Evolutionary conservation across 768 basidiomycete genomes (phyloP).

Genomic region (Leccinum subgranulosum): DNA sequence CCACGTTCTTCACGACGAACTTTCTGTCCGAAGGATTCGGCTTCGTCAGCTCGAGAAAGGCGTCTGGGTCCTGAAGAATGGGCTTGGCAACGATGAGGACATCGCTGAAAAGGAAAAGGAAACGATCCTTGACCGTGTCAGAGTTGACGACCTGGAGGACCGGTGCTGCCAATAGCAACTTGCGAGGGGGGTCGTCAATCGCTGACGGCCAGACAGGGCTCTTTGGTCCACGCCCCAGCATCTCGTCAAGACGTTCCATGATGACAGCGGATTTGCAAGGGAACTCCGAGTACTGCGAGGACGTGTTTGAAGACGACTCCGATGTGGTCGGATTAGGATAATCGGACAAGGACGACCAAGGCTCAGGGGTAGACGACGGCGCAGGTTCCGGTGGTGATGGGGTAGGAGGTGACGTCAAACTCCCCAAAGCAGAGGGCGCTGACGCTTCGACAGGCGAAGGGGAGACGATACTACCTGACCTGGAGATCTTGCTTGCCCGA

Average conservation of each 20-base stretch:
- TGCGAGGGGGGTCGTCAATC: slow-evolving; percentile 85
- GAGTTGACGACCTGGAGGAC: slow-evolving; percentile 92
- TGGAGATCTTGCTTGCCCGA: slow-evolving; percentile 34
- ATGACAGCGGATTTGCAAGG: slow-evolving; percentile 49
- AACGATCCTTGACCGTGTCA: slow-evolving; percentile 93
- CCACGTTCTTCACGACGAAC: slow-evolving; percentile 88
- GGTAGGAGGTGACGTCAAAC: slow-evolving; percentile 37
- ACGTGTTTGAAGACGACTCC: slow-evolving; percentile 71
- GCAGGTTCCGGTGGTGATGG: slow-evolving; percentile 54
- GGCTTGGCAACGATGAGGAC: slow-evolving; percentile 93
- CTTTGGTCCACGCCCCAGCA: slow-evolving; percentile 58
- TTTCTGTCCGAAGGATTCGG: slow-evolving; percentile 63
- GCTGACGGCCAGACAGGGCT: slow-evolving; percentile 58
- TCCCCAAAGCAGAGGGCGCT: slow-evolving; percentile 21
- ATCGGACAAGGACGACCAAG: slow-evolving; percentile 71
- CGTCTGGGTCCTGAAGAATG: slow-evolving; percentile 65
- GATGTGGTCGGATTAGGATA: slow-evolving; percentile 69
- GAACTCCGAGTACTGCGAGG: slow-evolving; percentile 59
- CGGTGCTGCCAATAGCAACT: slow-evolving; percentile 77
- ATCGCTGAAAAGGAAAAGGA: slow-evolving; percentile 96
- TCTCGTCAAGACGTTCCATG: slow-evolving; percentile 69
- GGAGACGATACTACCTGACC: slow-evolving; percentile 20
- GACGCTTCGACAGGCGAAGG: slow-evolving; percentile 20
- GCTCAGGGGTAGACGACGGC: slow-evolving; percentile 70
- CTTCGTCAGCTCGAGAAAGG: slow-evolving; percentile 54